Evolutionary conservation across 2,329 filamentous ascomycete species (phyloP).

Genomic region (Echinosphaeria canescens): DNA sequence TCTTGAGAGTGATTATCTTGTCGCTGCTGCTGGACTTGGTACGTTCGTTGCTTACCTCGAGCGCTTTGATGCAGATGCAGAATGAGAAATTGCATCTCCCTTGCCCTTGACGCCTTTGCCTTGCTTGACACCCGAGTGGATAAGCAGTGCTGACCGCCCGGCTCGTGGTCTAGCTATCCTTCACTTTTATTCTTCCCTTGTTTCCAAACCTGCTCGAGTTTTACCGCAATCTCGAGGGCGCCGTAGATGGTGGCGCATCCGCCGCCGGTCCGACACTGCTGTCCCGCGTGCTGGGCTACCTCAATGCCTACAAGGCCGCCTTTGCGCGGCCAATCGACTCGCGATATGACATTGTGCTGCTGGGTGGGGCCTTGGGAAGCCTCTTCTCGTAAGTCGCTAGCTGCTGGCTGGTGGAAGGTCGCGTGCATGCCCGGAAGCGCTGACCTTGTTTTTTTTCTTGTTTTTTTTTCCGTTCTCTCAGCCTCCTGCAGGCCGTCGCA

Average conservation of each 20-base stretch:
- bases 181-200: slow-evolving; percentile 93
- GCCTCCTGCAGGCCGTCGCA: slow-evolving; percentile 75
- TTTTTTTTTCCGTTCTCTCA: no score
- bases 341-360: slow-evolving; percentile 87
- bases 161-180: slow-evolving; percentile 49
- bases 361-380: slow-evolving; percentile 83
- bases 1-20: slow-evolving; percentile 71
- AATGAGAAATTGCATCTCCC: no score
- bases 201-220: slow-evolving; percentile 93
- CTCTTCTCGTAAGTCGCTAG: slow-evolving; percentile 71
- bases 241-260: slow-evolving; percentile 17
- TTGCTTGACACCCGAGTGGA: neutral
- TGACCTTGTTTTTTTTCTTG: no score
- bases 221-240: slow-evolving; percentile 68
- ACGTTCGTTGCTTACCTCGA: no score
- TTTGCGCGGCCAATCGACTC: slow-evolving; percentile 89
- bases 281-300: slow-evolving; percentile 54
- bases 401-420: no score
- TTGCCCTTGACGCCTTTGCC: neutral
- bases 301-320: slow-evolving; percentile 87
- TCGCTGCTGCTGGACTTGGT: slow-evolving; percentile 83
- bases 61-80: no score
- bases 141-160: slow-evolving; percentile 3
- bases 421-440: no score
- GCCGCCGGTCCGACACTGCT: slow-evolving; percentile 41